These are phyloP conservation scores for Astragalus membranaceus DNA, from an alignment of 306 rosid species.

Conservation along the genomic window DNA sequence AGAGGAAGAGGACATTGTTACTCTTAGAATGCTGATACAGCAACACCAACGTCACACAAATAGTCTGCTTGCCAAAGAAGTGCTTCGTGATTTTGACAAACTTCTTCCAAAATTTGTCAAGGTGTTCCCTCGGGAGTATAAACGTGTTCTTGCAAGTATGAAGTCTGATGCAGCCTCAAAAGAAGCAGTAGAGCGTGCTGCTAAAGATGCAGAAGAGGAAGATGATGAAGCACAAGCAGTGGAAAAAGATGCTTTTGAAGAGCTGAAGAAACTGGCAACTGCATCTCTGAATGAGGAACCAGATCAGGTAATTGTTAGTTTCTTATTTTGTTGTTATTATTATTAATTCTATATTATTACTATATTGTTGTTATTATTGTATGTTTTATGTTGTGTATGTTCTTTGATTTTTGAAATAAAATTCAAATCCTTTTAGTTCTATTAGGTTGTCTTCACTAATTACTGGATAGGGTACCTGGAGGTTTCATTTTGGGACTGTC, in stretches of 20 bases:
- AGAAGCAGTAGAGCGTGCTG: conserved; percentile 29
- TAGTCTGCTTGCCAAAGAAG: conserved; percentile 74
- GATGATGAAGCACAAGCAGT: conserved; percentile 48
- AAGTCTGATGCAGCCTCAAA: conserved; percentile 49
- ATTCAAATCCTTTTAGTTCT: not conserved
- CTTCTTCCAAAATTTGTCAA: conserved; percentile 80
- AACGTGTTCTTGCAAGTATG: conserved; percentile 65
- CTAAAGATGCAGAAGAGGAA: conserved; percentile 34
- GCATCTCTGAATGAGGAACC: conserved; percentile 60
- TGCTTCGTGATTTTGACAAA: conserved; percentile 63
- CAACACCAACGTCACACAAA: conserved; percentile 96
- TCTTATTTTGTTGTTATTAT: not conserved
- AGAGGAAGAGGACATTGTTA: conserved; percentile 68
- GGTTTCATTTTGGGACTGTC: not conserved
- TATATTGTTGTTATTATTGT: not conserved
- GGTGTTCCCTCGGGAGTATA: conserved; percentile 89
- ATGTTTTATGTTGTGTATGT: not conserved
- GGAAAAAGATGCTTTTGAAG: conserved; percentile 86
- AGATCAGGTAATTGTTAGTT: conserved; percentile 37
- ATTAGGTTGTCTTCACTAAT: not conserved
- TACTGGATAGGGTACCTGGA: not conserved
- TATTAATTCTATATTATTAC: not conserved
- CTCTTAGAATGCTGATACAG: conserved; percentile 83
- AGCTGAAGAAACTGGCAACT: conserved; percentile 81
- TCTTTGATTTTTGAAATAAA: not conserved